phyloP scores from a whole-genome alignment of 306 rosid genomes.

The Prunus kanzakura region DNA sequence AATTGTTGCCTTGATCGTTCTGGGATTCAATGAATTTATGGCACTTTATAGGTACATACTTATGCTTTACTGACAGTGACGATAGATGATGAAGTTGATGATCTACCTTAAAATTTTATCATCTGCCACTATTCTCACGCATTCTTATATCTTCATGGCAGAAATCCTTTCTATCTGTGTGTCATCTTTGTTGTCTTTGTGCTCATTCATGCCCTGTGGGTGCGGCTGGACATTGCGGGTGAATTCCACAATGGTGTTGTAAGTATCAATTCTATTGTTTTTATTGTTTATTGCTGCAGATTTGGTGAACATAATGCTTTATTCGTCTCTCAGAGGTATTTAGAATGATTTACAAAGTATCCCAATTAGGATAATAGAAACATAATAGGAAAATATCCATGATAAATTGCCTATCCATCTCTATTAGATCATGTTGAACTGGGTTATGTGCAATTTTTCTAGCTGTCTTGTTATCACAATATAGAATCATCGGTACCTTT shows the following conservation, averaged over 20 bases:
- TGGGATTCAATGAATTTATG: constrained; percentile 97
- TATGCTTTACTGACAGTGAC: not conserved
- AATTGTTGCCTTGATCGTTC: constrained; percentile 66
- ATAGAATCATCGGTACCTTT: no score
- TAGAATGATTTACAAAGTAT: no score
- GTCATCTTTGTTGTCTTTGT: constrained; percentile 69
- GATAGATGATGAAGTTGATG: constrained; percentile 5
- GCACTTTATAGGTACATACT: constrained; percentile 67
- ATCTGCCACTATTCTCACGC: constrained; percentile 19
- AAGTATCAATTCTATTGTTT: constrained; percentile 36
- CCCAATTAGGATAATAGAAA: no score
- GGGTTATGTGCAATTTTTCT: no score
- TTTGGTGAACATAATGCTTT: no score
- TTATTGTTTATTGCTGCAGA: not conserved
- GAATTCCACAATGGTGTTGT: constrained; percentile 84
- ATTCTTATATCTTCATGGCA: constrained; percentile 38
- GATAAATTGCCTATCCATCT: no score
- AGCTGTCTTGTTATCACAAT: no score
- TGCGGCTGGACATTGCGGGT: constrained; percentile 71
- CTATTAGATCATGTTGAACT: no score
- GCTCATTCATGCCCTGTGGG: constrained; percentile 81
- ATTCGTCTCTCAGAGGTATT: no score
- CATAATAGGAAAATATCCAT: no score
- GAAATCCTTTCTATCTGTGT: constrained; percentile 84
- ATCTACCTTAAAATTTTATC: not conserved